Percentiles rank a stretch among this genome's conserved stretches.
These are phyloP conservation scores for Arachis monticola DNA, from an alignment of 331 rosid species.

Conservation along the genomic window DNA sequence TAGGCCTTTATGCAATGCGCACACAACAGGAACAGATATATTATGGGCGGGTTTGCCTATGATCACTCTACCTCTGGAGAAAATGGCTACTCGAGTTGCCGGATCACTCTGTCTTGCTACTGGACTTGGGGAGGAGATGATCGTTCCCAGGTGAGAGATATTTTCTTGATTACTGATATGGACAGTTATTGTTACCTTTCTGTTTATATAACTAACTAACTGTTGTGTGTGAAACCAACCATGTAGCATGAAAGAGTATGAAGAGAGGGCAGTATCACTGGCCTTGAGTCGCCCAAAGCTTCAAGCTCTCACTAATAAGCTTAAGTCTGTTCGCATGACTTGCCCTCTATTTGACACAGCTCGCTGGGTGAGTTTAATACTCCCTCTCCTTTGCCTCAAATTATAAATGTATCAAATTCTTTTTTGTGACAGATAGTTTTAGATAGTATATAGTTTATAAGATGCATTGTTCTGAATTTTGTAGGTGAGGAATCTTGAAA, in stretches of 20 bases:
- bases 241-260: slow-evolving; percentile 85
- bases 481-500: slow-evolving; percentile 94
- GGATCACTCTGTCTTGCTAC: slow-evolving; percentile 95
- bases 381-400: too few species aligned
- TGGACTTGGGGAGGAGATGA: slow-evolving; percentile 97
- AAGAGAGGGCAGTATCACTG: slow-evolving; percentile 87
- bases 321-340: slow-evolving; percentile 77
- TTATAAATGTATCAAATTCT: too few species aligned
- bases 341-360: slow-evolving; percentile 95
- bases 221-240: slow-evolving; percentile 20
- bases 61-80: slow-evolving; percentile 95
- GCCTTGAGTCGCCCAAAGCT: slow-evolving; percentile 84
- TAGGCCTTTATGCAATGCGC: slow-evolving; percentile 99
- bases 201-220: background rate
- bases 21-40: slow-evolving; percentile 97
- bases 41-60: slow-evolving; percentile 98
- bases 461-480: slow-evolving; percentile 1
- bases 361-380: slow-evolving; percentile 81
- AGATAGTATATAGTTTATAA: too few species aligned
- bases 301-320: slow-evolving; percentile 71
- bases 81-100: slow-evolving; percentile 99
- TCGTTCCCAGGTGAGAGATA: slow-evolving; percentile 69
- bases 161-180: background rate
- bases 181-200: background rate
- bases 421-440: too few species aligned